phyloP scores from a whole-genome alignment of 768 basidiomycete genomes.

The Lactarius pseudohatsudake region DNA sequence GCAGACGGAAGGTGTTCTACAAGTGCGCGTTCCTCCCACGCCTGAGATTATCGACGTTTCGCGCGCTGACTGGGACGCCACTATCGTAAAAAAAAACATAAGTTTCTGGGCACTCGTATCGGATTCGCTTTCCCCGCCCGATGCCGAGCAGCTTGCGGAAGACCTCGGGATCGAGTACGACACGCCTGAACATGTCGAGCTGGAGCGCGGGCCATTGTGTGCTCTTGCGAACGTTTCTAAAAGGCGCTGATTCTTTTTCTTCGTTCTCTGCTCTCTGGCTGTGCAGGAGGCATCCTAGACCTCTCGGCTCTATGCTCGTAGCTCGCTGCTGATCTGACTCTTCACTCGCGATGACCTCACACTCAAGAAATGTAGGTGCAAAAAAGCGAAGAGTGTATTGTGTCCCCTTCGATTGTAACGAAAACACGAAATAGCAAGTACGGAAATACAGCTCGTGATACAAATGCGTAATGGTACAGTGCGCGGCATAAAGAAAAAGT shows the following conservation, averaged over 20 bases:
- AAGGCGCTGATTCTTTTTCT: constrained; percentile 13
- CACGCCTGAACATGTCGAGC: constrained; percentile 60
- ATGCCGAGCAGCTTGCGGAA: constrained; percentile 64
- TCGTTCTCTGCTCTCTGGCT: not conserved
- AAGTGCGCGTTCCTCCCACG: constrained; percentile 49
- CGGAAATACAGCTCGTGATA: constrained; percentile 24
- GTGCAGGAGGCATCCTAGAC: not conserved
- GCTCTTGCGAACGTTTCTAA: constrained; percentile 6
- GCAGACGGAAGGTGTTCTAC: constrained; percentile 72
- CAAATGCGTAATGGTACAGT: constrained; percentile 28
- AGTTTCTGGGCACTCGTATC: constrained; percentile 78
- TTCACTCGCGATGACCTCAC: not conserved
- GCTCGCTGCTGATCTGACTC: not conserved
- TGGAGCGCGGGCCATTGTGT: constrained; percentile 68
- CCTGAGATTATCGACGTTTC: not conserved
- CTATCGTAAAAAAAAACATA: too few relatives aligned
- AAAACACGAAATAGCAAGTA: constrained; percentile 24
- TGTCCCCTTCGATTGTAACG: constrained; percentile 12
- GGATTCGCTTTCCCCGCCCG: constrained; percentile 65
- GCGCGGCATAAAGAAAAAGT: constrained; percentile 18
- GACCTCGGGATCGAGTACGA: constrained; percentile 82
- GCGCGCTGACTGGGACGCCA: too few relatives aligned
- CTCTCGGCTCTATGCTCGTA: not conserved
- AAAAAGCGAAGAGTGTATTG: constrained; percentile 11
- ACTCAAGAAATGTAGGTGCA: too few relatives aligned